Percentiles rank a stretch among this genome's conserved stretches.
These are phyloP conservation scores for Venturia asperata DNA, from an alignment of 2,329 filamentous ascomycete genomes.

Conservation along the genomic window DNA sequence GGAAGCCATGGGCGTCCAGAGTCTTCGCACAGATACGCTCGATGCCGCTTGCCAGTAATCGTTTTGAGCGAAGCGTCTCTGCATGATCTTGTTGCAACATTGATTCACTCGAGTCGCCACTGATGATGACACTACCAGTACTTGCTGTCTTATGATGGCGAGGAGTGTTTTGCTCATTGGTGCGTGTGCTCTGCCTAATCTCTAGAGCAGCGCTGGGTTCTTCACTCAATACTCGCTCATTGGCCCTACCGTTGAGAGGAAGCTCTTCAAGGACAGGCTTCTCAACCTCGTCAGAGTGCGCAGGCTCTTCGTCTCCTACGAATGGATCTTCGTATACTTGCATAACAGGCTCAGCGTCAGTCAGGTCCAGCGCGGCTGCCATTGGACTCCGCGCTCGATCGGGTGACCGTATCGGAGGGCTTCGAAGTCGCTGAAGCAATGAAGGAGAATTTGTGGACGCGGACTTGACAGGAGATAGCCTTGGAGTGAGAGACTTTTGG, in stretches of 20 bases:
- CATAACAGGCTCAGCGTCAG: constrained; percentile 29
- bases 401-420: constrained; percentile 29
- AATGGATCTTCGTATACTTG: constrained; percentile 50
- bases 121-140: constrained; percentile 31
- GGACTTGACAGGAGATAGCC: constrained; percentile 14
- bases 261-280: constrained; percentile 45
- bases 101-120: constrained; percentile 21
- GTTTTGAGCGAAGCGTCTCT: constrained; percentile 41
- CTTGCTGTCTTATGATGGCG: constrained; percentile 34
- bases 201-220: constrained; percentile 3
- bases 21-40: constrained; percentile 62
- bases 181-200: constrained; percentile 17
- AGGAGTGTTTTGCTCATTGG: constrained; percentile 25
- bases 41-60: constrained; percentile 67
- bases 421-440: constrained; percentile 23
- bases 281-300: constrained; percentile 28
- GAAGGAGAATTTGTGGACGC: constrained; percentile 17
- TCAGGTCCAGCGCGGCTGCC: not conserved
- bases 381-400: constrained; percentile 30
- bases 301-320: constrained; percentile 33
- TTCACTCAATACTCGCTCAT: constrained; percentile 15
- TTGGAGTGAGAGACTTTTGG: constrained; percentile 2
- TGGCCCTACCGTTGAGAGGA: constrained; percentile 42
- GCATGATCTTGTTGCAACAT: constrained; percentile 31
- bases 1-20: constrained; percentile 75